A percentile compares a stretch with the other conserved stretches of the same genome.
Conservation (phyloP, 2,329 filamentous ascomycete genomes). For the Fusarium coffeatum region DNA sequence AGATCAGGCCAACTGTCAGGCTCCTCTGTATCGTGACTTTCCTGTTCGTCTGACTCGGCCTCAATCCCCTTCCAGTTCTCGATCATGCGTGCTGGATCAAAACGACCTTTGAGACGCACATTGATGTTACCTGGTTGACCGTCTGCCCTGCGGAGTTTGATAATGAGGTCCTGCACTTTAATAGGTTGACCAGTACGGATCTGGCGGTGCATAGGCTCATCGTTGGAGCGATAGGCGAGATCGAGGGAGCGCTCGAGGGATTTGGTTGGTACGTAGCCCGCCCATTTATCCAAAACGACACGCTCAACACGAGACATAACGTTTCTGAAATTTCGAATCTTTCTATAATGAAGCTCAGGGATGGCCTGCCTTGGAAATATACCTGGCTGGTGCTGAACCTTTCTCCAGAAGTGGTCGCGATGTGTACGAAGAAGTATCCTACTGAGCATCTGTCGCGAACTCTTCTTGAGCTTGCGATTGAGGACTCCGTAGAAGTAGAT, state of each 20-base stretch:
- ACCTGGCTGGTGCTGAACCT: constrained; percentile 35
- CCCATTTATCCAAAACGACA: constrained; percentile 47
- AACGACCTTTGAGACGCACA: constrained; percentile 41
- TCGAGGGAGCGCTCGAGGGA: constrained; percentile 46
- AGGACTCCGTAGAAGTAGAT: constrained; percentile 51
- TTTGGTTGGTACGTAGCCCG: constrained; percentile 46
- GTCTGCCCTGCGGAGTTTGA: constrained; percentile 40
- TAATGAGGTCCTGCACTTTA: constrained; percentile 23
- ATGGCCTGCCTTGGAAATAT: constrained; percentile 48
- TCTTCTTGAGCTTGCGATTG: constrained; percentile 46
- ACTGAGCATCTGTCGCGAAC: constrained; percentile 42
- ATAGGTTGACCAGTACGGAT: constrained; percentile 21
- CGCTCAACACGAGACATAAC: constrained; percentile 49
- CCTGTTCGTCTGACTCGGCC: neutral
- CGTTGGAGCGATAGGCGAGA: constrained; percentile 44
- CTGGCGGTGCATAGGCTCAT: constrained; percentile 44
- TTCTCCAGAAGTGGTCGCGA: constrained; percentile 45
- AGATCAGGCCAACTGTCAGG: constrained; percentile 18
- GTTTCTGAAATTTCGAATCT: constrained; percentile 27
- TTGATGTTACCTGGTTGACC: constrained; percentile 34
- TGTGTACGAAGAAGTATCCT: constrained; percentile 44
- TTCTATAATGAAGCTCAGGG: constrained; percentile 29
- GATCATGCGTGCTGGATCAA: constrained; percentile 39
- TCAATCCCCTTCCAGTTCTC: constrained; percentile 25
- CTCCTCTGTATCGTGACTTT: neutral